Evolutionary conservation across 208 protist species (phyloP).

Genomic region (Trichomonas gallinae): DNA sequence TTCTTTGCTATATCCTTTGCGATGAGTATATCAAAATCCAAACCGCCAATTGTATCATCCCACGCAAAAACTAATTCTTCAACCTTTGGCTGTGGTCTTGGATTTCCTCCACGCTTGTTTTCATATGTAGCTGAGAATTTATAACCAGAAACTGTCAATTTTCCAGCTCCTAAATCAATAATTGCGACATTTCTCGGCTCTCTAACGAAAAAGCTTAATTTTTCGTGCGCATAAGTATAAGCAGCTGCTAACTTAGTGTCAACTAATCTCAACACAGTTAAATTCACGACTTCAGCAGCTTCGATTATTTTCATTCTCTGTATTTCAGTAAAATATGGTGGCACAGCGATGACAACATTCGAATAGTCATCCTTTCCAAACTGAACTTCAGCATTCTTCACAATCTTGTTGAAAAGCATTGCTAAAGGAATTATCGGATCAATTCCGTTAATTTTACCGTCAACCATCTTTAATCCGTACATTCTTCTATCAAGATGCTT

Average conservation of each 20-base stretch:
- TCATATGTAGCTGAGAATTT: background rate
- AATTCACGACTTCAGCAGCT: background rate
- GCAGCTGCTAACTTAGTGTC: background rate
- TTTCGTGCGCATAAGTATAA: background rate
- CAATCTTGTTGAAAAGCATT: background rate
- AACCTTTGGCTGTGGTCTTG: background rate
- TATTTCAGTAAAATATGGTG: background rate
- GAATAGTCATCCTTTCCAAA: background rate
- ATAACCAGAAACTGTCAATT: background rate
- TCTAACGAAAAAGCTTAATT: background rate
- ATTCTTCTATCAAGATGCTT: background rate
- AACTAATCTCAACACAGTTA: background rate
- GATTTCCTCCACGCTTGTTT: background rate
- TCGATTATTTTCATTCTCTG: background rate
- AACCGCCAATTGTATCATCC: conserved; percentile 3
- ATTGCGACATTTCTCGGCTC: background rate
- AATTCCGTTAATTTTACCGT: background rate
- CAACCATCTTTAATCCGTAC: background rate
- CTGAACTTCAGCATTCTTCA: background rate
- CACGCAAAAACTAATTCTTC: background rate
- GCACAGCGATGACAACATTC: background rate
- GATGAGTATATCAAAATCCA: background rate
- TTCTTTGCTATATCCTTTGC: background rate
- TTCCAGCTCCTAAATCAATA: background rate
- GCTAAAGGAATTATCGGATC: background rate